Evolutionary conservation across 257 asterid species (phyloP).

Genomic region (Solanum ossicruentum): DNA sequence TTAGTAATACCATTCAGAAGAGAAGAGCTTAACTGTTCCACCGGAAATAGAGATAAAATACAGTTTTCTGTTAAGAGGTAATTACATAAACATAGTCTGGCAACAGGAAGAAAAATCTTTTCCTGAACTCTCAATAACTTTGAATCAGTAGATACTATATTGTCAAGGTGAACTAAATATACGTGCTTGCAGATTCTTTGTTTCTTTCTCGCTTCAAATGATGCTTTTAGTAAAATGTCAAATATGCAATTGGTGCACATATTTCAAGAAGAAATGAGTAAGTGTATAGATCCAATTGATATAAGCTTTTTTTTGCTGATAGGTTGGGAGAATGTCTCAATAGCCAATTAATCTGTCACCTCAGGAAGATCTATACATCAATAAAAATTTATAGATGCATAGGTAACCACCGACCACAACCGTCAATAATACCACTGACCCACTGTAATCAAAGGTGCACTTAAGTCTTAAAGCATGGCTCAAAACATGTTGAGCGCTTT

Average conservation of each 20-base stretch:
- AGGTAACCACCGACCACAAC: not conserved
- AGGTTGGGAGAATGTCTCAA: not conserved
- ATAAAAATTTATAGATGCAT: not conserved
- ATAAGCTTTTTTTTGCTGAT: not conserved
- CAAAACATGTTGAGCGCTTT: too few species aligned
- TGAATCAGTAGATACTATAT: not conserved
- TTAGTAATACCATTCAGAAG: not conserved
- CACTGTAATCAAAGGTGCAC: too few species aligned
- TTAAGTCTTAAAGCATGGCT: too few species aligned
- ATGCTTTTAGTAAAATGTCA: not conserved
- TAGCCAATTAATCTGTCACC: not conserved
- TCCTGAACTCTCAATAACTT: not conserved
- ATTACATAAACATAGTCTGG: not conserved
- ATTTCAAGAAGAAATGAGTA: not conserved
- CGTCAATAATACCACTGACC: not conserved
- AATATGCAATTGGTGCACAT: not conserved
- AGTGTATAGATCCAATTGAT: not conserved
- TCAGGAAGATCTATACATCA: not conserved
- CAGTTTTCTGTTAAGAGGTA: not conserved
- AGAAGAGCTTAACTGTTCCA: not conserved
- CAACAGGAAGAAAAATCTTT: not conserved
- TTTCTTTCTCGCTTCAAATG: not conserved
- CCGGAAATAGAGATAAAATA: not conserved
- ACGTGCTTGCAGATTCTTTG: not conserved
- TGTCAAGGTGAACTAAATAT: not conserved